Conservation (phyloP, 2,329 filamentous ascomycete species). For the Penicillium crustosum region DNA sequence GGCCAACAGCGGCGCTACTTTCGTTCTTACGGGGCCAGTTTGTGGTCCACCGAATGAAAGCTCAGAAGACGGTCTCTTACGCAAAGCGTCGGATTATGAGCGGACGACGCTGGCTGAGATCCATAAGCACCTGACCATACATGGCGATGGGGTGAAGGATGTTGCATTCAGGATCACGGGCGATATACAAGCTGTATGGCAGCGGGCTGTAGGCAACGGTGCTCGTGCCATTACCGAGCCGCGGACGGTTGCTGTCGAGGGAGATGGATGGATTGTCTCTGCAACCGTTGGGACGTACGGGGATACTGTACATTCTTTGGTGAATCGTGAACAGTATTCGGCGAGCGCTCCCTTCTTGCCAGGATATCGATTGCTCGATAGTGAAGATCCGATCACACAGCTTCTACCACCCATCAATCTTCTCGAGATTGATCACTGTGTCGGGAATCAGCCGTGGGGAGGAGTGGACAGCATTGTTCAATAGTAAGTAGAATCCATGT, state of each 20-base stretch:
- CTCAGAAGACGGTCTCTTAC: slow-evolving; percentile 55
- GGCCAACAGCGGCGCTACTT: slow-evolving; percentile 71
- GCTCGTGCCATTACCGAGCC: slow-evolving; percentile 66
- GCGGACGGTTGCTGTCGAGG: slow-evolving; percentile 52
- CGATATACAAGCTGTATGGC: slow-evolving; percentile 72
- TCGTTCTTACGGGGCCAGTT: slow-evolving; percentile 80
- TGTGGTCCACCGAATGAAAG: slow-evolving; percentile 55
- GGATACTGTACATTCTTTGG: slow-evolving; percentile 84
- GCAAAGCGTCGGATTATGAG: slow-evolving; percentile 52
- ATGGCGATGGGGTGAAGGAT: slow-evolving; percentile 89
- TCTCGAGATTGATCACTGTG: slow-evolving; percentile 84
- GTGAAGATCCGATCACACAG: slow-evolving; percentile 44
- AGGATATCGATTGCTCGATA: slow-evolving; percentile 61
- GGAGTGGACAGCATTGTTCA: slow-evolving; percentile 65
- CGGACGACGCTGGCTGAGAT: slow-evolving; percentile 66
- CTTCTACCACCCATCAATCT: slow-evolving; percentile 65
- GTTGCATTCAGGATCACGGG: slow-evolving; percentile 82
- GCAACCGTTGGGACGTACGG: slow-evolving; percentile 83
- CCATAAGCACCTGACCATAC: slow-evolving; percentile 73
- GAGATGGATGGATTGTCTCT: slow-evolving; percentile 58
- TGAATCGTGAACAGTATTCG: slow-evolving; percentile 66
- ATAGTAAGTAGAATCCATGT: slow-evolving; percentile 44
- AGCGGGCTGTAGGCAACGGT: slow-evolving; percentile 66
- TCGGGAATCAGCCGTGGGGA: slow-evolving; percentile 91
- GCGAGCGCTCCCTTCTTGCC: slow-evolving; percentile 69